These are phyloP conservation scores for Paecilomyces formosus DNA, from an alignment of 2,329 filamentous ascomycete species.

Conservation along the genomic window DNA sequence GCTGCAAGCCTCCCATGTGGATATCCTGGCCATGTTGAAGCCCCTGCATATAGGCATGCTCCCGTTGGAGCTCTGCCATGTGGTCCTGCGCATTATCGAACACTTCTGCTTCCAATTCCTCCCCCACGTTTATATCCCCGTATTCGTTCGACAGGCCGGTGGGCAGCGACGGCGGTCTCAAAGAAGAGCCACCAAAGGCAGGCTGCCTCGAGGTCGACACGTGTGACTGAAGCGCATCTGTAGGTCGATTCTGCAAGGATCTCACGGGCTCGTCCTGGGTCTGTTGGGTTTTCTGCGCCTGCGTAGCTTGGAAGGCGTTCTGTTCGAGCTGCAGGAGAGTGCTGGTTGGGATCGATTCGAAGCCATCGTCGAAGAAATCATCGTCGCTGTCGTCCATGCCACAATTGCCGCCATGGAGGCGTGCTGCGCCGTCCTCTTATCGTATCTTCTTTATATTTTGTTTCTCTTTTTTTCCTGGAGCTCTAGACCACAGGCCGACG, in stretches of 20 bases:
- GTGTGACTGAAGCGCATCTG: slow-evolving; percentile 1
- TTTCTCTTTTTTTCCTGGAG: neutral
- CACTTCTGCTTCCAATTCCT: slow-evolving; percentile 33
- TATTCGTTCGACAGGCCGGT: slow-evolving; percentile 30
- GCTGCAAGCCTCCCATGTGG: neutral
- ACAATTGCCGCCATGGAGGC: slow-evolving; percentile 23
- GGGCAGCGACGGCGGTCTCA: neutral
- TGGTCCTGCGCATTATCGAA: slow-evolving; percentile 26
- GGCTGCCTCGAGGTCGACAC: slow-evolving; percentile 1
- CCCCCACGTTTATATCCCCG: slow-evolving; percentile 35
- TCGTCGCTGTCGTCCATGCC: slow-evolving; percentile 43
- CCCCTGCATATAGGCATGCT: neutral
- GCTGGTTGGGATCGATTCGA: slow-evolving; percentile 37
- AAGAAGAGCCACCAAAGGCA: neutral
- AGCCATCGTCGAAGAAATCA: slow-evolving; percentile 41
- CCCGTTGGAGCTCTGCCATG: neutral
- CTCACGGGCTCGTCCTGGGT: slow-evolving; percentile 2
- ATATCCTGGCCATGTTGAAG: neutral
- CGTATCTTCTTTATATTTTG: neutral
- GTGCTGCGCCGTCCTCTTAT: neutral
- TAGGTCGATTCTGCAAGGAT: neutral
- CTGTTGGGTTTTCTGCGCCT: slow-evolving; percentile 20
- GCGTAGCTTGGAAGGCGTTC: slow-evolving; percentile 38
- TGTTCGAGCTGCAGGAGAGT: slow-evolving; percentile 39
- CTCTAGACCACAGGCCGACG: neutral